Evolutionary conservation across 2,329 filamentous ascomycete species (phyloP).

Genomic region (Ascochyta viciae-villosae): DNA sequence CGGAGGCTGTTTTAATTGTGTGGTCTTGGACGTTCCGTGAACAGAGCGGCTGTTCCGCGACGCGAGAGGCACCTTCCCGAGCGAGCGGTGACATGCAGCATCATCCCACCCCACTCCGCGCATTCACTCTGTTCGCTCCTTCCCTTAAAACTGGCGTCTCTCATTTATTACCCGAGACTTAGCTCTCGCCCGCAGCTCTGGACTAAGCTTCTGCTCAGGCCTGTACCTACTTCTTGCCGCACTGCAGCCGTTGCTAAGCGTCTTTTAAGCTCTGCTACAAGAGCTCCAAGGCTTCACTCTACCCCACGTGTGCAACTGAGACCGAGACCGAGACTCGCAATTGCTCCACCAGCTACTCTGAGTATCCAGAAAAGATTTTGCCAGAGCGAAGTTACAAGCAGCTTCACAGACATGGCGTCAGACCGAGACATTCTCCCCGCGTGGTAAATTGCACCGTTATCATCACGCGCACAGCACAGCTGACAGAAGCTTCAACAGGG

Average conservation of each 20-base stretch:
- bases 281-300: slow-evolving; percentile 27
- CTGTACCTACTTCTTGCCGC: slow-evolving; percentile 18
- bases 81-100: slow-evolving; percentile 12
- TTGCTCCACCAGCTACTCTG: slow-evolving; percentile 21
- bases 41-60: slow-evolving; percentile 13
- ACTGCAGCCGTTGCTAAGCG: slow-evolving; percentile 17
- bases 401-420: slow-evolving; percentile 51
- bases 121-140: slow-evolving; percentile 13
- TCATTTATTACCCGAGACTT: slow-evolving; percentile 41
- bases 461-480: not conserved
- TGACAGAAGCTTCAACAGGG: slow-evolving; percentile 53
- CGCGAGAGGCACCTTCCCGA: slow-evolving; percentile 12
- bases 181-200: slow-evolving; percentile 43
- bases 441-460: slow-evolving; percentile 43
- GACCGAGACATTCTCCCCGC: slow-evolving; percentile 56
- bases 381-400: slow-evolving; percentile 41
- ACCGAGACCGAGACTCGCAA: slow-evolving; percentile 23
- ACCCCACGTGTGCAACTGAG: slow-evolving; percentile 26
- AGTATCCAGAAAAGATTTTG: slow-evolving; percentile 38
- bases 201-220: slow-evolving; percentile 27
- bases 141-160: slow-evolving; percentile 42
- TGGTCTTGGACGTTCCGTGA: not conserved
- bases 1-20: not conserved
- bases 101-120: slow-evolving; percentile 10
- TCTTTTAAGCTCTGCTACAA: slow-evolving; percentile 27